Evolutionary conservation across 2,329 filamentous ascomycete species (phyloP).

Genomic region (Dichotomopilus funicola): DNA sequence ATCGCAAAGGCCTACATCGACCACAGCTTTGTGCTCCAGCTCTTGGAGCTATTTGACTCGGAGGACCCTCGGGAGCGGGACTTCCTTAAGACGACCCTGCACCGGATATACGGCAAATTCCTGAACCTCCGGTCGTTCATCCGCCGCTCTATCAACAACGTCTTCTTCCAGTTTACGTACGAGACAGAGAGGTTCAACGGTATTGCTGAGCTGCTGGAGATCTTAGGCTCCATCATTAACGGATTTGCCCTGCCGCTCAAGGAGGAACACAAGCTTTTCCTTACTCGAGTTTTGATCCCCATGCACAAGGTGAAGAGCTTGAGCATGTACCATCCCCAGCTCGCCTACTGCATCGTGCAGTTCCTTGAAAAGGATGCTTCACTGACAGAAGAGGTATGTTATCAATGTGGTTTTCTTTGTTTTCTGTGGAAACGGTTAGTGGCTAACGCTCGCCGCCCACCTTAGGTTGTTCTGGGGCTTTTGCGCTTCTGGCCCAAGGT

Average conservation of each 20-base stretch:
- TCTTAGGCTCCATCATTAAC: conserved; percentile 97
- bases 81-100: conserved; percentile 95
- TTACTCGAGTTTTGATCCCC: conserved; percentile 86
- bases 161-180: conserved; percentile 99
- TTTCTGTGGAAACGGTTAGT: too few relatives aligned
- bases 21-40: conserved; percentile 91
- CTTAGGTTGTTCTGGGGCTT: conserved; percentile 81
- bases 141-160: conserved; percentile 97
- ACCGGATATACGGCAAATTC: conserved; percentile 98
- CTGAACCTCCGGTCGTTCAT: conserved; percentile 96
- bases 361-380: conserved; percentile 97
- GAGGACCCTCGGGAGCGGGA: conserved; percentile 95
- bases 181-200: conserved; percentile 98
- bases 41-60: conserved; percentile 97
- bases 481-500: conserved; percentile 98
- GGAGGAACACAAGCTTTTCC: conserved; percentile 97
- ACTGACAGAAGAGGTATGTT: conserved; percentile 83
- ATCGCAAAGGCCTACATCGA: conserved; percentile 99
- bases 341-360: conserved; percentile 98
- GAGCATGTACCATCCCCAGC: conserved; percentile 98
- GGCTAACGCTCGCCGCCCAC: neutral
- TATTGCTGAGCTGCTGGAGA: conserved; percentile 93
- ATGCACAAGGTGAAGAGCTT: conserved; percentile 97
- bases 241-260: conserved; percentile 94
- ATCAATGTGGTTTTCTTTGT: neutral